These are phyloP conservation scores for Gonapodya prolifera DNA, from an alignment of 192 early-diverging fungal genomes.

Conservation along the genomic window DNA sequence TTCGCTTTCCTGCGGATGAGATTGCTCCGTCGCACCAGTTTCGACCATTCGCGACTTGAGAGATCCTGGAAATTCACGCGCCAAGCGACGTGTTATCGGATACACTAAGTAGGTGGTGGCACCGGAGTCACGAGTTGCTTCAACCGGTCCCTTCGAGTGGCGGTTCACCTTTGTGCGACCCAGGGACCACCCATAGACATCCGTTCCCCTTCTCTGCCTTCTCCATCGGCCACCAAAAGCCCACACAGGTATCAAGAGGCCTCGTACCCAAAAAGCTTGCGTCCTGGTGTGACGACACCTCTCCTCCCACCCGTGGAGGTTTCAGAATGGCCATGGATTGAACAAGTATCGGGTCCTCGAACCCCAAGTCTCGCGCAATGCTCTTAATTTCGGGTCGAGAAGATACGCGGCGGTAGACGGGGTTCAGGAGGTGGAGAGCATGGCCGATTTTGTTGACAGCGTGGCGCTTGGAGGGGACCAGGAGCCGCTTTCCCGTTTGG, in stretches of 20 bases:
- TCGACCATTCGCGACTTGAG: not conserved
- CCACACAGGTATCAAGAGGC: not conserved
- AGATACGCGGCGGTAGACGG: not conserved
- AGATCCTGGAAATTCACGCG: not conserved
- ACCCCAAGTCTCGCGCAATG: not conserved
- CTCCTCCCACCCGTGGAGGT: not conserved
- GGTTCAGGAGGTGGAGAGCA: not conserved
- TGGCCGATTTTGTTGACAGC: slow-evolving; percentile 5
- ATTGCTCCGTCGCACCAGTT: not conserved
- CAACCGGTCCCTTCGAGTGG: not conserved
- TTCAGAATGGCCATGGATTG: slow-evolving; percentile 7
- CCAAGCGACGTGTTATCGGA: not conserved
- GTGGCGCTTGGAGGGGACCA: not conserved
- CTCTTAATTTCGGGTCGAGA: not conserved
- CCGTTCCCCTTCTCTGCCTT: not conserved
- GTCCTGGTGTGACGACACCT: slow-evolving; percentile 2
- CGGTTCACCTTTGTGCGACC: not conserved
- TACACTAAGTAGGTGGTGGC: not conserved
- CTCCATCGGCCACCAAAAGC: not conserved
- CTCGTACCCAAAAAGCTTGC: not conserved
- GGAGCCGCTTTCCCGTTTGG: not conserved
- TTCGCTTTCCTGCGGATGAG: not conserved
- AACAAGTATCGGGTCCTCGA: not conserved
- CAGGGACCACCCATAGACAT: not conserved
- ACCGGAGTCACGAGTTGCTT: not conserved